These are phyloP conservation scores for Cadophora malorum DNA, from an alignment of 2,329 filamentous ascomycete species.

Conservation along the genomic window DNA sequence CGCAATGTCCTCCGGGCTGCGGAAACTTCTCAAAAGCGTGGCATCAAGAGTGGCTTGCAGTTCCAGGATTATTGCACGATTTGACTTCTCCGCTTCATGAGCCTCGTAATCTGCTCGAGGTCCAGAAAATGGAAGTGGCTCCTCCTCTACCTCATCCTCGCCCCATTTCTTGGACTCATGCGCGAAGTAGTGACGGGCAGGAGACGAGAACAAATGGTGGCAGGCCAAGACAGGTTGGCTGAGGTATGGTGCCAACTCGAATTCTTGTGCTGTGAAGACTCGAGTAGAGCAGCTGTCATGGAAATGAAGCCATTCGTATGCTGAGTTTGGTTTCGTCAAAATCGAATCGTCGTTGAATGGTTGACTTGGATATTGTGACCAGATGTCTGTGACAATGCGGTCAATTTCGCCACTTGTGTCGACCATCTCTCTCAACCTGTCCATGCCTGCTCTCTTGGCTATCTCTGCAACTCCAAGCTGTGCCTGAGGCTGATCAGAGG, in stretches of 20 bases:
- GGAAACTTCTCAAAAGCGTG: slow-evolving; percentile 76
- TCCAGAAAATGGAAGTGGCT: slow-evolving; percentile 77
- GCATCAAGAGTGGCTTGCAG: slow-evolving; percentile 78
- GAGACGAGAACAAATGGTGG: slow-evolving; percentile 86
- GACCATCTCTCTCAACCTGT: slow-evolving; percentile 75
- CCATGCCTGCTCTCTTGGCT: slow-evolving; percentile 74
- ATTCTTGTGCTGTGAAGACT: slow-evolving; percentile 85
- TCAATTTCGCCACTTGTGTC: slow-evolving; percentile 81
- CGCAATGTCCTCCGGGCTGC: slow-evolving; percentile 77
- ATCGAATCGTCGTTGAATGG: slow-evolving; percentile 93
- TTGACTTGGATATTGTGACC: slow-evolving; percentile 83
- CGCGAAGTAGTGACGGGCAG: slow-evolving; percentile 53
- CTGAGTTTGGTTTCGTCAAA: slow-evolving; percentile 81
- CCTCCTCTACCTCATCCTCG: slow-evolving; percentile 51
- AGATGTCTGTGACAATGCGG: slow-evolving; percentile 82
- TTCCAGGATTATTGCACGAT: slow-evolving; percentile 73
- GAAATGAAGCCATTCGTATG: slow-evolving; percentile 94
- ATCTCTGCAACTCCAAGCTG: slow-evolving; percentile 76
- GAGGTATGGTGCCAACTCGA: slow-evolving; percentile 89
- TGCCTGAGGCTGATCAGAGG: slow-evolving; percentile 52
- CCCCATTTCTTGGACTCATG: slow-evolving; percentile 55
- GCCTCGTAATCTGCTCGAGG: slow-evolving; percentile 83
- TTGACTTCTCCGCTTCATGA: slow-evolving; percentile 80
- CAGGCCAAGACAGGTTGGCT: slow-evolving; percentile 87
- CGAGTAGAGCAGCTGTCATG: slow-evolving; percentile 83